Evolutionary conservation across 257 asterid species (phyloP).

Genomic region (Hygrophila difformis): DNA sequence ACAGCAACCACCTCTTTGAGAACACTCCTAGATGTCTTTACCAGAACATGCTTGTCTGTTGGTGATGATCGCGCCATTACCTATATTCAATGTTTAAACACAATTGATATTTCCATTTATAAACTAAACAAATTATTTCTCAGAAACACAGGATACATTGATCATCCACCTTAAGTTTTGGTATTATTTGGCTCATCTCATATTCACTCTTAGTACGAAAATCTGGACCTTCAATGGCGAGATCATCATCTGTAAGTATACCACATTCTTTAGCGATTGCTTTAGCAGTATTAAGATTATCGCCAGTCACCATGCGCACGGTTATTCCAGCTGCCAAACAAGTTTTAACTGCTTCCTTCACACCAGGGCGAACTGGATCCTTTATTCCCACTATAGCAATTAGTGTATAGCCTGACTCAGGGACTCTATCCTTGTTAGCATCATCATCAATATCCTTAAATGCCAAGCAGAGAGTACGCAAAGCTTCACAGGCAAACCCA

Average conservation of each 20-base stretch:
- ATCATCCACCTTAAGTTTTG: conserved; percentile 61
- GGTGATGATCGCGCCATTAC: conserved; percentile 99
- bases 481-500: conserved; percentile 64
- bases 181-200: conserved; percentile 70
- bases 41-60: conserved; percentile 78
- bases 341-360: conserved; percentile 72
- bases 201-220: conserved; percentile 49
- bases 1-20: conserved; percentile 90
- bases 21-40: conserved; percentile 55
- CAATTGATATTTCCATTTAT: conserved; percentile 12
- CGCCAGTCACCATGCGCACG: conserved; percentile 96
- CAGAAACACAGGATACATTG: conserved; percentile 2
- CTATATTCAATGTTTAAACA: conserved; percentile 28
- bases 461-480: conserved; percentile 92
- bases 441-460: conserved; percentile 54
- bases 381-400: conserved; percentile 84
- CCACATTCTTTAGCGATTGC: conserved; percentile 98
- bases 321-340: conserved; percentile 86
- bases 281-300: conserved; percentile 84
- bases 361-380: conserved; percentile 96
- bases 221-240: conserved; percentile 82
- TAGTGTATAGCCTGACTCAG: conserved; percentile 68
- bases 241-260: conserved; percentile 58
- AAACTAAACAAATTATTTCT: conserved; percentile 1
- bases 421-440: conserved; percentile 34